Evolutionary conservation across 2,329 filamentous ascomycete genomes (phyloP).

Genomic region (Cytospora piceicola): DNA sequence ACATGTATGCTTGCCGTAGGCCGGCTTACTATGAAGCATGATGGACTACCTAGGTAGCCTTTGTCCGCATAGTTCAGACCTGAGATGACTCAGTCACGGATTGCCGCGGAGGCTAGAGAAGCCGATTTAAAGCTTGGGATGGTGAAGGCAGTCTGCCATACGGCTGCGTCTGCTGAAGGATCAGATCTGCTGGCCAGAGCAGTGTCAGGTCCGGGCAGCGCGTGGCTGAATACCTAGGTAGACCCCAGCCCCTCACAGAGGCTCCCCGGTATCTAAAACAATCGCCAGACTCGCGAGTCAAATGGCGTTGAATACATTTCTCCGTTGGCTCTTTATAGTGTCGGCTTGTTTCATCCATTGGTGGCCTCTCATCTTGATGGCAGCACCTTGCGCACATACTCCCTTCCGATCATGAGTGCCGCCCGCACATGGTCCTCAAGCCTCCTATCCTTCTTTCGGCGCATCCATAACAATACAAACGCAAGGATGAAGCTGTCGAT

Average conservation of each 20-base stretch:
- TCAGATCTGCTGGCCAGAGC: not conserved
- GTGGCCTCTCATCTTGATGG: conserved; percentile 54
- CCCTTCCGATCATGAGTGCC: conserved; percentile 58
- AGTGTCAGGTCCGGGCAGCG: not conserved
- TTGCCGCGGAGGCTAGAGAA: not conserved
- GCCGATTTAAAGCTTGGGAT: not conserved
- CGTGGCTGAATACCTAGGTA: not conserved
- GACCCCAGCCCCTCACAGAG: not conserved
- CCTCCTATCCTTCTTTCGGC: conserved; percentile 69
- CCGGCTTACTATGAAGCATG: not conserved
- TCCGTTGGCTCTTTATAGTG: not conserved
- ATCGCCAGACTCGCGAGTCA: not conserved
- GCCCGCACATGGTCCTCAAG: conserved; percentile 76
- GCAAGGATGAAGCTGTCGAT: conserved; percentile 70
- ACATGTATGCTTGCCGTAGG: no score
- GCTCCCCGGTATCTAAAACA: not conserved
- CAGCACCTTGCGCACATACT: conserved; percentile 62
- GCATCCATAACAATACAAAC: conserved; percentile 72
- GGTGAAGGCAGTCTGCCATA: not conserved
- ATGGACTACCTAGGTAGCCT: not conserved
- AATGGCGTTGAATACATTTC: not conserved
- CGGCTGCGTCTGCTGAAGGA: not conserved
- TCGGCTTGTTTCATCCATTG: not conserved
- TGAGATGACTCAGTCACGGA: not conserved
- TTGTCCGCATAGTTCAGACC: not conserved